Evolutionary conservation across 2,329 filamentous ascomycete genomes (phyloP).

Genomic region (Xylaria sp.): DNA sequence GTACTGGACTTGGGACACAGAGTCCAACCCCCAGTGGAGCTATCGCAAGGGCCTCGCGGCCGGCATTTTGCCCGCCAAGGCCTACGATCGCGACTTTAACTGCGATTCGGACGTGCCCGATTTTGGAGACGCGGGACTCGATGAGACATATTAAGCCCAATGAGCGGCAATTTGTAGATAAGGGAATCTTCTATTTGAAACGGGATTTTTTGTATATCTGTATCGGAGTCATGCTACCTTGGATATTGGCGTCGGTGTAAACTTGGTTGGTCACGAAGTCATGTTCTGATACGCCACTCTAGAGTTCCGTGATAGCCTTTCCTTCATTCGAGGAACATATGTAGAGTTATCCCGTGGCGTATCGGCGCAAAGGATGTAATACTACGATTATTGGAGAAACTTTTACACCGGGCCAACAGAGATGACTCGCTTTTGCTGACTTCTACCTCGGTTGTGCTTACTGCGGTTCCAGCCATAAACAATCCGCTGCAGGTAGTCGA

Average conservation of each 20-base stretch:
- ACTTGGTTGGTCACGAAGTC: constrained; percentile 10
- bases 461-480: too few species aligned
- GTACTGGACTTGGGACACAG: constrained; percentile 98
- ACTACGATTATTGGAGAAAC: background rate
- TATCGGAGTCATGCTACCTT: background rate
- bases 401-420: background rate
- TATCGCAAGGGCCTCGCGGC: constrained; percentile 80
- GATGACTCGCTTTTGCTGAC: background rate
- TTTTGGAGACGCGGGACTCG: constrained; percentile 52
- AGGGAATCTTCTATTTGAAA: background rate
- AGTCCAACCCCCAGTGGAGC: constrained; percentile 87
- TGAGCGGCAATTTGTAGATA: background rate
- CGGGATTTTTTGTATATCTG: background rate
- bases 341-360: background rate
- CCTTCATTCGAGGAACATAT: background rate
- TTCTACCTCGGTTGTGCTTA: background rate
- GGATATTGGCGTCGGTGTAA: constrained; percentile 12
- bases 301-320: background rate
- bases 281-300: background rate
- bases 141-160: constrained; percentile 54
- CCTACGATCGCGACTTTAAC: constrained; percentile 72
- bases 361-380: background rate
- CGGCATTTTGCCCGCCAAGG: constrained; percentile 78
- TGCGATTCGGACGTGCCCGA: constrained; percentile 64
- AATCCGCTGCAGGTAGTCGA: too few species aligned